phyloP scores from a whole-genome alignment of 1,284 basidiomycete species.

The Rugosomyces carneus region DNA sequence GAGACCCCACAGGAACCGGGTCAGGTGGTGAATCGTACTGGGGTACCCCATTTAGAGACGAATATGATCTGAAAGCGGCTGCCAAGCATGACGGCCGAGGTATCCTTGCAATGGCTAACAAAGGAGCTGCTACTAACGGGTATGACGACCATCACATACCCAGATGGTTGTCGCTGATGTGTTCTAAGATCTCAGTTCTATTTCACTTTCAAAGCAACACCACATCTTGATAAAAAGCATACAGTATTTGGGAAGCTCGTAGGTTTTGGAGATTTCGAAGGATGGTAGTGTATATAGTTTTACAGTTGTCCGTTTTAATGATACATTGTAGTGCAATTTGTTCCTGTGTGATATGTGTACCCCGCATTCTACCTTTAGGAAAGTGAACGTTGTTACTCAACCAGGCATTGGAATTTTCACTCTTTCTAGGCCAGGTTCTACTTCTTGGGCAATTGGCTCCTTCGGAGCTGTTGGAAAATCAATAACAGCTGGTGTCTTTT shows the following conservation, averaged over 20 bases:
- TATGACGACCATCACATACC: conserved; percentile 20
- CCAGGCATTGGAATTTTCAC: conserved; percentile 34
- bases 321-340: conserved; percentile 4
- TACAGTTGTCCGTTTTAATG: background rate
- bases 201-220: conserved; percentile 76
- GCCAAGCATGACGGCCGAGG: conserved; percentile 83
- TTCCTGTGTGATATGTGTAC: conserved; percentile 5
- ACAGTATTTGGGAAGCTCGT: conserved; percentile 97
- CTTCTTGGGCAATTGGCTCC: conserved; percentile 13
- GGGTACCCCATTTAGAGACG: conserved; percentile 94
- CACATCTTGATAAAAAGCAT: conserved; percentile 82
- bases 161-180: background rate
- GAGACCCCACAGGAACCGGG: conserved; percentile 95
- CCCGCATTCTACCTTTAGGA: background rate
- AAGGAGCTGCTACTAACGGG: conserved; percentile 81
- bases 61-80: conserved; percentile 80
- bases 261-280: conserved; percentile 78
- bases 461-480: conserved; percentile 26
- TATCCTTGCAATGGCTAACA: conserved; percentile 87
- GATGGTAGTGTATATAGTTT: conserved; percentile 42
- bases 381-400: conserved; percentile 21
- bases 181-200: conserved; percentile 79
- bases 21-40: conserved; percentile 91
- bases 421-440: conserved; percentile 7
- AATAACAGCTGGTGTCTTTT: conserved; percentile 14